A percentile compares a stretch with the other conserved stretches of the same genome.
Conservation (phyloP, 106 monocot genomes). For the Dendrobium catenatum region DNA sequence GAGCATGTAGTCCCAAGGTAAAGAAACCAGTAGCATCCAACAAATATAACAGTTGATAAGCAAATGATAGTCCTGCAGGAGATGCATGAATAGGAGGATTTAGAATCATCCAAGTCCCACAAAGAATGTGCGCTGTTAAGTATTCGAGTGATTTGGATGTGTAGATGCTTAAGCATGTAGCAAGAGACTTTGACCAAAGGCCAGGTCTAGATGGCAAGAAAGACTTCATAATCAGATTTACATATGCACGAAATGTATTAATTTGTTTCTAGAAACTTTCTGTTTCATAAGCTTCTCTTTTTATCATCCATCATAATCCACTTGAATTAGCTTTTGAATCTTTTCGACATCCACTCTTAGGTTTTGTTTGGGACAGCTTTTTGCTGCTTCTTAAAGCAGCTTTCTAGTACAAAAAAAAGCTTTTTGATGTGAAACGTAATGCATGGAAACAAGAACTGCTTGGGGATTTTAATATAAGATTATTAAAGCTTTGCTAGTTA, state of each 20-base stretch:
- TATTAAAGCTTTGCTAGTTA: too few species aligned
- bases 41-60: constrained; percentile 76
- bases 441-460: too few species aligned
- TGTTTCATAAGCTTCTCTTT: not conserved
- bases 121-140: not conserved
- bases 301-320: not conserved
- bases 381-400: too few species aligned
- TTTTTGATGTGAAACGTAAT: too few species aligned
- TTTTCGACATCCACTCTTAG: not conserved
- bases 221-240: not conserved
- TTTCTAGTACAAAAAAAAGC: too few species aligned
- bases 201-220: not conserved
- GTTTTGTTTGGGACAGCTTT: too few species aligned
- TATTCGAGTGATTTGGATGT: not conserved
- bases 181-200: not conserved
- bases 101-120: not conserved
- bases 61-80: constrained; percentile 70
- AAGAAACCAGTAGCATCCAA: constrained; percentile 95
- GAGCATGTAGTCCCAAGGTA: constrained; percentile 57
- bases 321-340: not conserved
- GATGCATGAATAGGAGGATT: not conserved
- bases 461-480: too few species aligned
- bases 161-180: not conserved
- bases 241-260: not conserved
- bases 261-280: not conserved